Evolutionary conservation across 139 green algal genomes (phyloP).

Genomic region (Picochlorum sp.): DNA sequence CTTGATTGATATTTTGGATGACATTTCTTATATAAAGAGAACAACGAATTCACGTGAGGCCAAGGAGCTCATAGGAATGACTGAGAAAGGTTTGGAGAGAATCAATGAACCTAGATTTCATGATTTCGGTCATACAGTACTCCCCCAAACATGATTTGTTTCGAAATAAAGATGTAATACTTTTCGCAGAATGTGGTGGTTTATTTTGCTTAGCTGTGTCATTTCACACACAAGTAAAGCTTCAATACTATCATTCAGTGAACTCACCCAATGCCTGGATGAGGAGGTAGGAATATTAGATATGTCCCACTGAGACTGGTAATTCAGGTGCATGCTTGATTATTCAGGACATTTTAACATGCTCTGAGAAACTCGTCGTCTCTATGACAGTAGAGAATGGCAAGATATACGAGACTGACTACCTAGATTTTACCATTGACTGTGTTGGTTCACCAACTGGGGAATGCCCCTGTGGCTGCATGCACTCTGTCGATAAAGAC

Average conservation of each 20-base stretch:
- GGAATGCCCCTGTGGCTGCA: slow-evolving; percentile 67
- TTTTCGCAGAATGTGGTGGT: too few species aligned
- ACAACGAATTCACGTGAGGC: too few species aligned
- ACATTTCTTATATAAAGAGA: too few species aligned
- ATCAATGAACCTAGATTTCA: too few species aligned
- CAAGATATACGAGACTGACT: slow-evolving; percentile 37
- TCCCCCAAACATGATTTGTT: too few species aligned
- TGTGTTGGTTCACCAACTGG: slow-evolving; percentile 54
- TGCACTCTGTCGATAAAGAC: slow-evolving; percentile 44
- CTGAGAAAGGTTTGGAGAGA: too few species aligned
- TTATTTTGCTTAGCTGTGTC: too few species aligned
- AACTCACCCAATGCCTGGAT: not conserved
- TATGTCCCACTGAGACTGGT: not conserved
- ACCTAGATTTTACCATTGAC: slow-evolving; percentile 43
- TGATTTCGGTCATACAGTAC: too few species aligned
- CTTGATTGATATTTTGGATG: too few species aligned
- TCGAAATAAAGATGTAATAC: too few species aligned
- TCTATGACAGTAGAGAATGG: slow-evolving; percentile 45
- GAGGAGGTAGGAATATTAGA: not conserved
- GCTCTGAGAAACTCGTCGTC: slow-evolving; percentile 58
- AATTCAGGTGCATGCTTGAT: not conserved
- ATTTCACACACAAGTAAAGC: too few species aligned
- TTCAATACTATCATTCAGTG: not conserved
- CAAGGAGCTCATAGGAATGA: too few species aligned
- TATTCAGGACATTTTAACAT: slow-evolving; percentile 20